These are phyloP conservation scores for Artomyces pyxidatus DNA, from an alignment of 768 basidiomycete species.

Conservation along the genomic window DNA sequence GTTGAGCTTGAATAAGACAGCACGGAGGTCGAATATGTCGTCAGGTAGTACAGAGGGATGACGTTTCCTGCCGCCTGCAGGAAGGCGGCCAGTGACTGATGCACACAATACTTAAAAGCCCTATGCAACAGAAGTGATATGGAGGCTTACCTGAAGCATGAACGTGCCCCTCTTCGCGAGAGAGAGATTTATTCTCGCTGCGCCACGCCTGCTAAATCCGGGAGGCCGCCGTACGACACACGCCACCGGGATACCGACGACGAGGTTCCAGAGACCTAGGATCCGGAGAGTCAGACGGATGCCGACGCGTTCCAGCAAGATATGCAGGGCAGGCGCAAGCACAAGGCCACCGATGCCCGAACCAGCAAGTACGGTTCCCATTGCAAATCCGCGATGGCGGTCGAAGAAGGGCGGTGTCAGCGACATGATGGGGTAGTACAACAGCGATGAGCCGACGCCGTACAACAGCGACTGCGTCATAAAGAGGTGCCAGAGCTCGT, in stretches of 20 bases:
- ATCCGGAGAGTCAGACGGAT: conserved; percentile 30
- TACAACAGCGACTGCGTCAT: conserved; percentile 35
- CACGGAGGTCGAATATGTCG: conserved; percentile 33
- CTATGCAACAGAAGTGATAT: too few species aligned
- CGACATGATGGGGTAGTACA: conserved; percentile 37
- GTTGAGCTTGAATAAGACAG: conserved; percentile 29
- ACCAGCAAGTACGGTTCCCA: conserved; percentile 35
- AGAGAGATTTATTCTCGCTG: conserved; percentile 27
- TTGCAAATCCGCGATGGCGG: conserved; percentile 36
- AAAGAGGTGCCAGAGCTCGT: conserved; percentile 36
- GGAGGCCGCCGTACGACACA: conserved; percentile 25
- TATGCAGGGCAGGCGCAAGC: conserved; percentile 31
- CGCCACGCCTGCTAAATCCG: conserved; percentile 13
- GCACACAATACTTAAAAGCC: not conserved
- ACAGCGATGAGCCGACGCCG: conserved; percentile 35
- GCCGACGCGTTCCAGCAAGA: conserved; percentile 28
- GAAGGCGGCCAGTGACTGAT: conserved; percentile 31
- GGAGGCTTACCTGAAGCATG: conserved; percentile 29
- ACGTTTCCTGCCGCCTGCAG: conserved; percentile 38
- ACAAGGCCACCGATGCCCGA: conserved; percentile 37
- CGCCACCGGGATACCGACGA: conserved; percentile 29
- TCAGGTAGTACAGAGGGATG: conserved; percentile 36
- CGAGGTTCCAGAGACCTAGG: conserved; percentile 34
- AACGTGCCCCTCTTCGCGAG: conserved; percentile 34
- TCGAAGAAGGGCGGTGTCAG: conserved; percentile 36